These are phyloP conservation scores for Colletotrichum sp. DNA, from an alignment of 2,329 filamentous ascomycete genomes.

Conservation along the genomic window DNA sequence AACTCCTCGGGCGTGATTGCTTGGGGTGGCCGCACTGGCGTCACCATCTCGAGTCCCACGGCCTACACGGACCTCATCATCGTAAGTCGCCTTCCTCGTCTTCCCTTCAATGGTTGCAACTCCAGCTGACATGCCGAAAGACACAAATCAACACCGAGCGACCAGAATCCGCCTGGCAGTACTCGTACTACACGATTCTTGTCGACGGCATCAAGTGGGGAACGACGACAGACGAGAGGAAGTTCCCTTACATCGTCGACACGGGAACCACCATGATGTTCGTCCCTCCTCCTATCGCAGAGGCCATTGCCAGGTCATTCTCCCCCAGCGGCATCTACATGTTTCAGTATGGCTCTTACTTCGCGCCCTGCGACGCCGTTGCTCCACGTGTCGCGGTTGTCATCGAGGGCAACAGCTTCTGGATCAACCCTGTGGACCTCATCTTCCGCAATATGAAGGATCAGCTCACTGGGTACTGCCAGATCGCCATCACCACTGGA, in stretches of 20 bases:
- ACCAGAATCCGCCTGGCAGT: constrained; percentile 44
- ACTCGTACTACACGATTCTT: constrained; percentile 60
- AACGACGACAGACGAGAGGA: constrained; percentile 43
- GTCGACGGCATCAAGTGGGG: constrained; percentile 53
- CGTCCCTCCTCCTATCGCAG: constrained; percentile 53
- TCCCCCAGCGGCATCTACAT: constrained; percentile 51
- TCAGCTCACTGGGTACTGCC: constrained; percentile 51
- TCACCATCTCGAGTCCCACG: constrained; percentile 39
- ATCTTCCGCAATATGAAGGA: constrained; percentile 49
- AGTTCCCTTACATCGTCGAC: constrained; percentile 57
- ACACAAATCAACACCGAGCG: constrained; percentile 45
- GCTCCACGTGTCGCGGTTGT: constrained; percentile 50
- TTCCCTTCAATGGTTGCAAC: background rate
- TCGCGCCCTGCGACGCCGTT: constrained; percentile 52
- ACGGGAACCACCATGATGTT: constrained; percentile 58
- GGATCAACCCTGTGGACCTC: constrained; percentile 53
- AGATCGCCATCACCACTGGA: constrained; percentile 50
- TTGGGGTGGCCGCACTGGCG: constrained; percentile 43
- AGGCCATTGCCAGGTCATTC: constrained; percentile 52
- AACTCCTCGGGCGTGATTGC: constrained; percentile 52
- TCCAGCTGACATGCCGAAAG: constrained; percentile 32
- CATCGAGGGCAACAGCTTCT: constrained; percentile 48
- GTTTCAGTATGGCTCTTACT: constrained; percentile 53
- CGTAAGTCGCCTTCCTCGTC: constrained; percentile 34
- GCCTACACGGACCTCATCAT: constrained; percentile 49